Evolutionary conservation across 352 stramenopile genomes (phyloP).

Genomic region (Phytophthora uliginosa): DNA sequence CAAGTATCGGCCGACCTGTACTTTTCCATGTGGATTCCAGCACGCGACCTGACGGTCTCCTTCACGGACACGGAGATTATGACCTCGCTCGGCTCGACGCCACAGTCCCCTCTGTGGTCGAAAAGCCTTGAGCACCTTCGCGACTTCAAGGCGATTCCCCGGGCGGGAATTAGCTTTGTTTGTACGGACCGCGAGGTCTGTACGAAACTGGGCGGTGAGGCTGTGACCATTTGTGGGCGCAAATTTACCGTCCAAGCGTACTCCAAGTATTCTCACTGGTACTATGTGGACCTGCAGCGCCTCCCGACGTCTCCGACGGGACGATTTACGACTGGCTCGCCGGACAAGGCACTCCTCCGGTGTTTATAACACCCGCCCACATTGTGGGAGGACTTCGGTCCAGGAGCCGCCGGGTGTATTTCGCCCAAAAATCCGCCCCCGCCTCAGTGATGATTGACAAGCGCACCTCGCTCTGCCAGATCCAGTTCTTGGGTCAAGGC

Average conservation of each 20-base stretch:
- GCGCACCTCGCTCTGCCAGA: neutral
- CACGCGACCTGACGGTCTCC: neutral
- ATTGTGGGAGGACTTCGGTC: neutral
- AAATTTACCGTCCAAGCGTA: neutral
- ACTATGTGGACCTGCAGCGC: neutral
- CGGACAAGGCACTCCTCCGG: neutral
- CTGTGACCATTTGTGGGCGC: neutral
- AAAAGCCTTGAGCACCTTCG: neutral
- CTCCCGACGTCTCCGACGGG: neutral
- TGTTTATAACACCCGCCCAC: neutral
- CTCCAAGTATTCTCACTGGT: neutral
- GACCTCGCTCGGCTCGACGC: constrained; percentile 12
- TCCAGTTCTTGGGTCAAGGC: neutral
- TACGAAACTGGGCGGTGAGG: neutral
- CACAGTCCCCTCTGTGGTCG: constrained; percentile 5
- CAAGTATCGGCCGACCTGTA: constrained; percentile 8
- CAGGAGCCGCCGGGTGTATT: neutral
- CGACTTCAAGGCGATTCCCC: constrained; percentile 17
- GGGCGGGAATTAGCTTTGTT: constrained; percentile 24
- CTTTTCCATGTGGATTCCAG: constrained; percentile 23
- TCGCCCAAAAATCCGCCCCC: neutral
- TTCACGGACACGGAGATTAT: constrained; percentile 30
- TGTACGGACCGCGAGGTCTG: constrained; percentile 11
- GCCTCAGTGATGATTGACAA: neutral
- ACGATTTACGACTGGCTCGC: constrained; percentile 11